Evolutionary conservation across 768 basidiomycete genomes (phyloP).

Genomic region (Candolleomyces efflorescens): DNA sequence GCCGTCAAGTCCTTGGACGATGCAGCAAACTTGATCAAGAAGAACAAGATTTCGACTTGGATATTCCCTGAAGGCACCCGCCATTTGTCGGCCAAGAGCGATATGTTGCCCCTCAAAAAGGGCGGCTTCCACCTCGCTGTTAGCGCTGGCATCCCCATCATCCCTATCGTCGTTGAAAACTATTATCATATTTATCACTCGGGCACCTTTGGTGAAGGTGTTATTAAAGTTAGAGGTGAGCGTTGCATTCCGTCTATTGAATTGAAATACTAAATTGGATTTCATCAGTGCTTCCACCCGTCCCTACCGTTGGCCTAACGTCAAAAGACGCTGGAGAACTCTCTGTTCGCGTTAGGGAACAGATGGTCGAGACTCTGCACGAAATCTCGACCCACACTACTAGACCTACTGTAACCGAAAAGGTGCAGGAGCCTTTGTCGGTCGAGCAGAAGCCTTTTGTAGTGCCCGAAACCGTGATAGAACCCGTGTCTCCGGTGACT

Average conservation of each 20-base stretch:
- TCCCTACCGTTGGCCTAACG: conserved; percentile 70
- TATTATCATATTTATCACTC: conserved; percentile 85
- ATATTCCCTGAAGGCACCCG: conserved; percentile 98
- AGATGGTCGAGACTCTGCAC: conserved; percentile 75
- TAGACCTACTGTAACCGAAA: conserved; percentile 3
- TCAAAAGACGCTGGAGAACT: conserved; percentile 67
- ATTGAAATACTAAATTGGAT: not conserved
- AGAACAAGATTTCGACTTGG: conserved; percentile 71
- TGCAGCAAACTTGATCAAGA: conserved; percentile 79
- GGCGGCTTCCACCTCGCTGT: conserved; percentile 97
- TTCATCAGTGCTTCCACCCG: conserved; percentile 79
- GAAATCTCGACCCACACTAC: conserved; percentile 67
- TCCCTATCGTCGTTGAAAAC: conserved; percentile 91
- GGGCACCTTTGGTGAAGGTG: conserved; percentile 71
- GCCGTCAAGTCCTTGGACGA: conserved; percentile 74
- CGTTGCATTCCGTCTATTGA: not conserved
- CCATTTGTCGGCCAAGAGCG: conserved; percentile 57
- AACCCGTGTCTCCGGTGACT: not conserved
- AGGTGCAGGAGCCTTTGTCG: not conserved
- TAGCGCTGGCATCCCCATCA: conserved; percentile 84
- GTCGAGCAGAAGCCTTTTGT: no score
- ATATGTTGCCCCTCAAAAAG: conserved; percentile 90
- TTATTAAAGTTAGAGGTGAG: conserved; percentile 79
- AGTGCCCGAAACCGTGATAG: not conserved
- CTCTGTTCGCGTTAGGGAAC: conserved; percentile 58